Percentiles rank a stretch among this genome's conserved stretches.
These are phyloP conservation scores for Eucalyptus cladocalyx DNA, from an alignment of 345 rosid genomes.

Conservation along the genomic window DNA sequence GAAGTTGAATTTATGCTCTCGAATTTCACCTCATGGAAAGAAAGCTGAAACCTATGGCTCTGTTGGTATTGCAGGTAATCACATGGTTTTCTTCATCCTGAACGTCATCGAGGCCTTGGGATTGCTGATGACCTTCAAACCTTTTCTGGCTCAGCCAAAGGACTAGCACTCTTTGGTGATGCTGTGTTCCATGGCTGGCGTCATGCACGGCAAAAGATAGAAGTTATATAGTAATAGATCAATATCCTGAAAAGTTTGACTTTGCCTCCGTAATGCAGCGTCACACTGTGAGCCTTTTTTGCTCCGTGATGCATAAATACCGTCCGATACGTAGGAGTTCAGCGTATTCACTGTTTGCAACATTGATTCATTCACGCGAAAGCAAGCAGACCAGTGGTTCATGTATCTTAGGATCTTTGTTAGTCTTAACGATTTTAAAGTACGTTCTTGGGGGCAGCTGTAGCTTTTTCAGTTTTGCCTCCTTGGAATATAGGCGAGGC, in stretches of 20 bases:
- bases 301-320: neutral
- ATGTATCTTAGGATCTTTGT: neutral
- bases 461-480: neutral
- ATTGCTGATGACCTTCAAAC: constrained; percentile 31
- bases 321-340: neutral
- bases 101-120: constrained; percentile 31
- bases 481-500: neutral
- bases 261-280: neutral
- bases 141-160: constrained; percentile 19
- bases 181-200: neutral
- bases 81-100: constrained; percentile 34
- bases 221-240: neutral
- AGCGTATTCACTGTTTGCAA: neutral
- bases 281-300: neutral
- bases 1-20: neutral
- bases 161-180: neutral
- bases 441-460: neutral
- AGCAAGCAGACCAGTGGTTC: neutral
- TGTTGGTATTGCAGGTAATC: constrained; percentile 12
- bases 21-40: neutral
- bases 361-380: neutral
- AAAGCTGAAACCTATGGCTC: neutral
- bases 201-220: neutral
- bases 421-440: neutral
- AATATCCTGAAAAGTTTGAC: neutral